Conservation (phyloP, 768 basidiomycete species). For the Panaeolus papilionaceus region DNA sequence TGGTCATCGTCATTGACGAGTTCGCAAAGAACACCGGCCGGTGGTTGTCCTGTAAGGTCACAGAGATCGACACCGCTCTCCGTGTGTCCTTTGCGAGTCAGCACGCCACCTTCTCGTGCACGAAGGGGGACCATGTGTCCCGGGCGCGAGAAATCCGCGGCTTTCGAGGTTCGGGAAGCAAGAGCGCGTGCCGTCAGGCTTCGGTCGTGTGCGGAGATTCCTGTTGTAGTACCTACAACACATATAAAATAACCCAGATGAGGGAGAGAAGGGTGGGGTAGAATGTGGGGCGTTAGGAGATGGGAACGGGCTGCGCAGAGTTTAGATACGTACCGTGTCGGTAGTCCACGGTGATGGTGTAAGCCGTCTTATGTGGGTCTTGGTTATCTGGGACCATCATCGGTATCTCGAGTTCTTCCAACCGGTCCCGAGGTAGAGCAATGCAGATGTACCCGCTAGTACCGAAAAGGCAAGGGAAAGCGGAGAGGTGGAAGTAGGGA, state of each 20-base stretch:
- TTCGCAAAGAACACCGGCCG: slow-evolving; percentile 91
- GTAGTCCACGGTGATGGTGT: slow-evolving; percentile 95
- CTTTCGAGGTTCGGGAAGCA: slow-evolving; percentile 58
- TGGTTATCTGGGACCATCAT: slow-evolving; percentile 95
- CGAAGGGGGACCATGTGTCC: slow-evolving; percentile 96
- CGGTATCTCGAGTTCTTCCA: slow-evolving; percentile 81
- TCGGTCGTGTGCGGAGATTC: slow-evolving; percentile 96
- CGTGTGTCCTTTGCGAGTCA: slow-evolving; percentile 92
- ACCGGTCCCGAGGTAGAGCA: slow-evolving; percentile 75
- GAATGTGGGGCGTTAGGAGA: slow-evolving; percentile 17
- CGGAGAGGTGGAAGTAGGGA: slow-evolving; percentile 15
- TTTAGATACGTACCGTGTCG: slow-evolving; percentile 66
- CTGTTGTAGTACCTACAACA: slow-evolving; percentile 83
- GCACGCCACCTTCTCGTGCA: slow-evolving; percentile 83
- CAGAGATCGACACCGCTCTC: slow-evolving; percentile 92
- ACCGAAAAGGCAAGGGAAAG: slow-evolving; percentile 6
- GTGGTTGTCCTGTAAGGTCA: slow-evolving; percentile 66
- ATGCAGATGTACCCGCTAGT: slow-evolving; percentile 93
- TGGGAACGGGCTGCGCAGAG: slow-evolving; percentile 16
- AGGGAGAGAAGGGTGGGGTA: slow-evolving; percentile 20
- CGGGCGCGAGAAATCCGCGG: slow-evolving; percentile 86
- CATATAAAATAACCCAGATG: neutral
- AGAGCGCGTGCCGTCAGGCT: slow-evolving; percentile 86
- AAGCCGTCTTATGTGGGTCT: slow-evolving; percentile 92
- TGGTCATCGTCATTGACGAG: slow-evolving; percentile 89